These are phyloP conservation scores for Candida succiphila DNA, from an alignment of 805 yeast species.

Conservation along the genomic window DNA sequence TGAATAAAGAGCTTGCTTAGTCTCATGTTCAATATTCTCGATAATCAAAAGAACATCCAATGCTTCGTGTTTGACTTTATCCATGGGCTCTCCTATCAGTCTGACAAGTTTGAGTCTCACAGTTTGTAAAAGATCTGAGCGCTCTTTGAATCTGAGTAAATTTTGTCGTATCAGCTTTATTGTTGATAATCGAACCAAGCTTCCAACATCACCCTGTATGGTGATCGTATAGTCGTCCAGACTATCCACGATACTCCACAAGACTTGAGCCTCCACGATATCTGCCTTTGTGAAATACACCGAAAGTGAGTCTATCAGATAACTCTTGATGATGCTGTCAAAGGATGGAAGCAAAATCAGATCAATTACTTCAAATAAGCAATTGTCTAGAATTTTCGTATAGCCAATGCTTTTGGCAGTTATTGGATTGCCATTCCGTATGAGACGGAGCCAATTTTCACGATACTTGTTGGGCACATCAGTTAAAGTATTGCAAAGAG, in stretches of 20 bases:
- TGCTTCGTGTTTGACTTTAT: conserved; percentile 36
- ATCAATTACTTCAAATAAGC: conserved; percentile 14
- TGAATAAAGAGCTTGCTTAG: conserved; percentile 6
- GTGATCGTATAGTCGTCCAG: conserved; percentile 74
- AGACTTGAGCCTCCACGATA: conserved; percentile 4
- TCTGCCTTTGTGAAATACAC: conserved; percentile 12
- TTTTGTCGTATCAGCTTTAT: conserved; percentile 28
- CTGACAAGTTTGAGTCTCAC: conserved; percentile 34
- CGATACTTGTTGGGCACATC: conserved; percentile 9
- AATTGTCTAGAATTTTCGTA: conserved; percentile 6
- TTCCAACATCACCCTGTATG: conserved; percentile 88
- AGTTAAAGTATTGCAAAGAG: conserved; percentile 10
- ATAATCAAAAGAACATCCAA: conserved; percentile 24
- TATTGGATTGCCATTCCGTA: conserved; percentile 27
- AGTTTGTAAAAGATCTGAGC: conserved; percentile 3
- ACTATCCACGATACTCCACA: conserved; percentile 20
- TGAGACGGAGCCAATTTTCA: conserved; percentile 25
- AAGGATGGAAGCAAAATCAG: conserved; percentile 17
- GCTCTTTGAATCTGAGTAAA: conserved; percentile 5
- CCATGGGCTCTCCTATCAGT: conserved; percentile 55
- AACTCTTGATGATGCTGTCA: conserved; percentile 19
- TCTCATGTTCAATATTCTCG: conserved; percentile 1
- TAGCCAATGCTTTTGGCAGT: conserved; percentile 28
- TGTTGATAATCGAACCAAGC: conserved; percentile 49
- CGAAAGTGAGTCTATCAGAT: conserved; percentile 16